Evolutionary conservation across 331 rosid genomes (phyloP).

Genomic region (Cydonia oblonga): DNA sequence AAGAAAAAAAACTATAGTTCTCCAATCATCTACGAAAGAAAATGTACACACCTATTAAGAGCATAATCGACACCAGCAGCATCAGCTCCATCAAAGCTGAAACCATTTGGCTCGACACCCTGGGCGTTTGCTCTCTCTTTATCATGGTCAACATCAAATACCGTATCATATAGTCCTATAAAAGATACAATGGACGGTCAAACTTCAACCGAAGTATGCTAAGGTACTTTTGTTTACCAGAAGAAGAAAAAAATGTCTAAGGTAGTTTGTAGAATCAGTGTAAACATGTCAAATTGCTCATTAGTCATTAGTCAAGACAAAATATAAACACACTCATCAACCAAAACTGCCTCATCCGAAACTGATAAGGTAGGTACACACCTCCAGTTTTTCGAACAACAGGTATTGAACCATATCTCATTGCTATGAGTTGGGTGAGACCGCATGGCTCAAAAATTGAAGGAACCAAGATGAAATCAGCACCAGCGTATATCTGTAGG

Average conservation of each 20-base stretch:
- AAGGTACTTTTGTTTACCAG: neutral
- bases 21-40: neutral
- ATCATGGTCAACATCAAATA: constrained; percentile 61
- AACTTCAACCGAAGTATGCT: neutral
- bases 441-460: constrained; percentile 92
- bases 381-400: constrained; percentile 89
- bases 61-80: constrained; percentile 61
- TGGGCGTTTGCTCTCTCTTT: constrained; percentile 52
- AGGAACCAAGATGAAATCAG: constrained; percentile 75
- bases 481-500: constrained; percentile 64
- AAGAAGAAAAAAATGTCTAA: neutral
- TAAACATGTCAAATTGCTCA: neutral
- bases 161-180: constrained; percentile 76
- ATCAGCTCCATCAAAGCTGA: constrained; percentile 70
- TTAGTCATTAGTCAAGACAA: neutral
- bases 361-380: constrained; percentile 15
- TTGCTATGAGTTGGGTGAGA: constrained; percentile 73
- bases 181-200: constrained; percentile 16
- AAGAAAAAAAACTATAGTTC: neutral
- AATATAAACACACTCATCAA: no score
- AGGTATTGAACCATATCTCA: constrained; percentile 83
- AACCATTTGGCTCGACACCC: constrained; percentile 70
- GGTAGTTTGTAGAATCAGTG: neutral
- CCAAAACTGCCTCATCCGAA: no score
- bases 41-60: constrained; percentile 46